Conservation (phyloP, 768 basidiomycete species). For the Kwoniella dejecticola region DNA sequence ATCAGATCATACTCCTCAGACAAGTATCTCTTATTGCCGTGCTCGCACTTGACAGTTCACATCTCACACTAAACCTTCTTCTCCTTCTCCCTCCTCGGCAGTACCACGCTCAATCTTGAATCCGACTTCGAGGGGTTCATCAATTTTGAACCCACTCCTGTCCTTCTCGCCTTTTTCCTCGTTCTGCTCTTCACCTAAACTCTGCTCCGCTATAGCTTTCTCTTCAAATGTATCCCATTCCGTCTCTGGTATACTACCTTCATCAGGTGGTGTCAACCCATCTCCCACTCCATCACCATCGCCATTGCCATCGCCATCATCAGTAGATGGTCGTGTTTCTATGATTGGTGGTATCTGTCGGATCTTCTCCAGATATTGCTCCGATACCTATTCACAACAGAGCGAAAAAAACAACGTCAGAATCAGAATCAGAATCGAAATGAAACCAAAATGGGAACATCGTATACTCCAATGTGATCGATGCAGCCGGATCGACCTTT, state of each 20-base stretch:
- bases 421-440: background rate
- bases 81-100: background rate
- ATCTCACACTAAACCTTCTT: slow-evolving; percentile 3
- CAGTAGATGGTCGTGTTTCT: background rate
- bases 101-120: background rate
- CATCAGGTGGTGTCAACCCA: slow-evolving; percentile 35
- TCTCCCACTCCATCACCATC: too few species aligned
- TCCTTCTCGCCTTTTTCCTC: slow-evolving; percentile 18
- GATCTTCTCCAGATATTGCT: slow-evolving; percentile 41
- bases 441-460: background rate
- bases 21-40: too few species aligned
- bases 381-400: slow-evolving; percentile 18
- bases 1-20: too few species aligned
- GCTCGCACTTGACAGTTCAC: too few species aligned
- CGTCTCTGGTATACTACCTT: slow-evolving; percentile 53
- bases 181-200: background rate
- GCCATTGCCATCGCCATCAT: too few species aligned
- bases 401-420: background rate
- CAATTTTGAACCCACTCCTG: slow-evolving; percentile 1
- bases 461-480: too few species aligned
- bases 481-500: too few species aligned
- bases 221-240: slow-evolving; percentile 39
- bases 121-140: background rate
- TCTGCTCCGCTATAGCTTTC: slow-evolving; percentile 12
- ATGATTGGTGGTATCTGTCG: slow-evolving; percentile 33